Evolutionary conservation across 768 basidiomycete genomes (phyloP), one percentile per base, ranked within the genome.

Genomic region (Mrakia gelida): DNA sequence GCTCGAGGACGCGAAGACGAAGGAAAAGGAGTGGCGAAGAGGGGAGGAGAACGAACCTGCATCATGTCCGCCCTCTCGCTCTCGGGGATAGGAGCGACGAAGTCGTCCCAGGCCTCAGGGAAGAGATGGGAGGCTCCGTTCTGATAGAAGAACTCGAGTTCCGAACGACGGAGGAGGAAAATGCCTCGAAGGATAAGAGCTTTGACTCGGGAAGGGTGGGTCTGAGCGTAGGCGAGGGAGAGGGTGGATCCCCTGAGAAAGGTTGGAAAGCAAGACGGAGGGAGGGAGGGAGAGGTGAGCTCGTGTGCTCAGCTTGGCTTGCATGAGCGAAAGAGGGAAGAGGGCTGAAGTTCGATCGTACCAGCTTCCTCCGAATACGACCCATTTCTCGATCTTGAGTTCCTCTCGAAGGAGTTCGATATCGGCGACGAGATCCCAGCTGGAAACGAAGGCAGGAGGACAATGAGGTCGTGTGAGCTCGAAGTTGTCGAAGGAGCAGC

Each of bases 131-230:
- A 91, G 16, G 92, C 85, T 21, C 93, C 93, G 3, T 92, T 89
- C 30, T 95, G 94, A 84, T 95, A 97, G 87, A 97, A 96, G 87
- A 95, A 98, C 28, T 88, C 88, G 59, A 97, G 88, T 84, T 98
- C 95, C 81, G 90, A 86, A 86, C 90, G 91, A 34, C 93, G 87
- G 28, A 97, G 86, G 30, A 92, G 92, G 82, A 97, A 96, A 75
- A 98, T 94, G 0, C 95, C 95, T 54, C 86, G 89, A 38, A 98
- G 85, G 28, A 93, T 89, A 41, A 98, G 87, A 70, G 88, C 90
- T 83, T 89, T 91, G 71, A 95, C 92, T 32, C 89, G 88, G 34
- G 92, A 89, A 0, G 94, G 94, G 82, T 97, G 91, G 18, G 89
- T 85, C 91, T 94, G 92, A 9, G 95, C 89, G 84, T 98, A 96